Evolutionary conservation across 345 rosid species (phyloP), one percentile per base, ranked within the genome.

Genomic region (Eucalyptus curtisii): DNA sequence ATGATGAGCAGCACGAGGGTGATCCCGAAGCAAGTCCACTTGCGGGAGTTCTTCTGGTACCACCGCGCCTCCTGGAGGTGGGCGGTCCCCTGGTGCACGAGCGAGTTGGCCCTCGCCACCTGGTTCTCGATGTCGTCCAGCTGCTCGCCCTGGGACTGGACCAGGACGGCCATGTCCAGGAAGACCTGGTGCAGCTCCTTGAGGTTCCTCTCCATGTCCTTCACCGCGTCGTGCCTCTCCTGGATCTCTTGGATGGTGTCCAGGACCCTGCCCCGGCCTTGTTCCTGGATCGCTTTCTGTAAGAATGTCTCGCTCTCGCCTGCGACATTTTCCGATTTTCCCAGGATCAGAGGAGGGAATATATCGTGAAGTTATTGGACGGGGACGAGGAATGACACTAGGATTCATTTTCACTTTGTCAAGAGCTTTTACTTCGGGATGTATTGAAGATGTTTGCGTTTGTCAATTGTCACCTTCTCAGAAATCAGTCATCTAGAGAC

Each of bases 131-230:
- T 96, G 91, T 96, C 96, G 53, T 96, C 94, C 55, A 96, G 94
- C 88, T 95, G 95, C 47, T 92, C 95, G 33, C 98, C 98, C 90
- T 95, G 98, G 90, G 97, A 93, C 89, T 96, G 96, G 20, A 95
- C 96, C 49, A 96, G 89, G 84, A 94, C 98, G 55, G 96, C 97
- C 99, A 96, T 96, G 92, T 96, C 99, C 47, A 96, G 89, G 91
- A 96, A 96, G 3, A 96, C 93, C 88, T 95, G 97, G 89, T 95
- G 99, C 9, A 95, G 97, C 91, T 96, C 99, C 79, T 94, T 88
- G 66, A 96, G 88, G 81, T 94, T 95, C 91, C 92, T 91, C 91
- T 96, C 97, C 55, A 95, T 96, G 89, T 95, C 98, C 91, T 94
- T 94, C 76, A 95, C 97, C 2, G 96, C 94, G 86, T 94, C 96